Percentiles rank a stretch among this genome's conserved stretches.
phyloP scores from a whole-genome alignment of 1,139 yeast genomes.

The Meyerozyma carpophila region DNA sequence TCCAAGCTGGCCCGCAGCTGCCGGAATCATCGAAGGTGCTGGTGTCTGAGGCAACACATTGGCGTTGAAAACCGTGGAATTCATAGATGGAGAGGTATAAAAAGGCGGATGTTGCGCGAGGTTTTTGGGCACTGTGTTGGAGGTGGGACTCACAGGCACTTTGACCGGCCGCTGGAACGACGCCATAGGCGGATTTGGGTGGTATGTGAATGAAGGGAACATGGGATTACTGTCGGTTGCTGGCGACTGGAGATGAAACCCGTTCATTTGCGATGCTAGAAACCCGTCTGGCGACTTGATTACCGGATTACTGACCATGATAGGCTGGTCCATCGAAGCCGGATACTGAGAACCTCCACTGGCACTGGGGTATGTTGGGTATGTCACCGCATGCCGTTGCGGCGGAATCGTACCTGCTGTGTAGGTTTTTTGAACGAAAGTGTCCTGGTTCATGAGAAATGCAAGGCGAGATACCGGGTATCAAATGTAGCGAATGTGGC shows the following conservation, averaged over 20 bases:
- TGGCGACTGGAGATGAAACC: conserved; percentile 1
- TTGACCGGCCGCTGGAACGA: not conserved
- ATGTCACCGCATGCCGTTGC: not conserved
- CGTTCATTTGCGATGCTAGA: conserved; percentile 1
- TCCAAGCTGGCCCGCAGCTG: conserved; percentile 1
- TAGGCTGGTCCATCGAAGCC: not conserved
- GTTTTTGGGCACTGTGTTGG: not conserved
- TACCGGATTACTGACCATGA: not conserved
- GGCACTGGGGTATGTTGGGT: not conserved
- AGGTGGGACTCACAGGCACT: not conserved
- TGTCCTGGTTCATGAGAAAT: not conserved
- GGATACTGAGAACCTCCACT: not conserved
- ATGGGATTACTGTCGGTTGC: not conserved
- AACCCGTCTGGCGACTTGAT: conserved; percentile 1
- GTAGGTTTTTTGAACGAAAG: not conserved
- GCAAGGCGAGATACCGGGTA: not conserved
- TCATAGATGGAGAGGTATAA: not conserved
- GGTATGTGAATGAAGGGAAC: not conserved
- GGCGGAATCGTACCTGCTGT: not conserved
- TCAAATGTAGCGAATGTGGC: not conserved
- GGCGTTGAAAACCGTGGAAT: not conserved
- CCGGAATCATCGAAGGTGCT: not conserved
- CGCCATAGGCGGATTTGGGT: not conserved
- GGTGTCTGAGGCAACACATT: not conserved
- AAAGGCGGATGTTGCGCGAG: not conserved